Conservation (phyloP, 2,329 filamentous ascomycete genomes). For the Botrytis fabae region DNA sequence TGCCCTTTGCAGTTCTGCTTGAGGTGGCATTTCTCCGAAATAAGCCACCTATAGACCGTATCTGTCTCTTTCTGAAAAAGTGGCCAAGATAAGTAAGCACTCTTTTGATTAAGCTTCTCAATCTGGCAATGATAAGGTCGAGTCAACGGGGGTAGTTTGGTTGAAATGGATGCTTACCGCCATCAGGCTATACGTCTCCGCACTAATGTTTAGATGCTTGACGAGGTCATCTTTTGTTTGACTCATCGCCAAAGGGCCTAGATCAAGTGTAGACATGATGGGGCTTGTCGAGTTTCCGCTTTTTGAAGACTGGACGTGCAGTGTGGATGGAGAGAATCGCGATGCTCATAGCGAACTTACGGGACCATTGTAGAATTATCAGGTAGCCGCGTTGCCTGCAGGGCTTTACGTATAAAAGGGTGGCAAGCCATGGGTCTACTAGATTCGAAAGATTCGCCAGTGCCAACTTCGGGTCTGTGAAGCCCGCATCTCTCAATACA, state of each 20-base stretch:
- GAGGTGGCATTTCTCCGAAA: constrained; percentile 35
- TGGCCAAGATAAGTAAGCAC: constrained; percentile 32
- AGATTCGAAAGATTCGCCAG: not conserved
- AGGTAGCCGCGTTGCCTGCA: constrained; percentile 8
- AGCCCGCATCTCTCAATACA: constrained; percentile 11
- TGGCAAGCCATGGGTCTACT: not conserved
- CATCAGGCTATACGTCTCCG: constrained; percentile 38
- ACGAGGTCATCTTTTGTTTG: constrained; percentile 40
- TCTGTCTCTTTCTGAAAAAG: constrained; percentile 40
- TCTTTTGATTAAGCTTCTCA: constrained; percentile 20
- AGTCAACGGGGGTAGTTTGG: not conserved
- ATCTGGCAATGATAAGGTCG: not conserved
- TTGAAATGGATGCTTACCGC: constrained; percentile 34
- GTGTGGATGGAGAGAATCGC: constrained; percentile 9
- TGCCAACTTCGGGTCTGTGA: not conserved
- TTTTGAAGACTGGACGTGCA: constrained; percentile 17
- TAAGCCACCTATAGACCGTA: constrained; percentile 38
- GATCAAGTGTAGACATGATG: constrained; percentile 15
- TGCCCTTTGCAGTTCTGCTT: constrained; percentile 38
- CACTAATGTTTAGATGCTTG: constrained; percentile 35
- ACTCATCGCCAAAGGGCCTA: constrained; percentile 38
- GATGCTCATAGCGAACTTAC: constrained; percentile 16
- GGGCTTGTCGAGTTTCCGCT: constrained; percentile 3
- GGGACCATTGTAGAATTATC: not conserved
- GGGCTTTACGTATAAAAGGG: constrained; percentile 12